Base-by-base conservation (phyloP, 1,139 yeast species). In the Candida tropicalis region DNA sequence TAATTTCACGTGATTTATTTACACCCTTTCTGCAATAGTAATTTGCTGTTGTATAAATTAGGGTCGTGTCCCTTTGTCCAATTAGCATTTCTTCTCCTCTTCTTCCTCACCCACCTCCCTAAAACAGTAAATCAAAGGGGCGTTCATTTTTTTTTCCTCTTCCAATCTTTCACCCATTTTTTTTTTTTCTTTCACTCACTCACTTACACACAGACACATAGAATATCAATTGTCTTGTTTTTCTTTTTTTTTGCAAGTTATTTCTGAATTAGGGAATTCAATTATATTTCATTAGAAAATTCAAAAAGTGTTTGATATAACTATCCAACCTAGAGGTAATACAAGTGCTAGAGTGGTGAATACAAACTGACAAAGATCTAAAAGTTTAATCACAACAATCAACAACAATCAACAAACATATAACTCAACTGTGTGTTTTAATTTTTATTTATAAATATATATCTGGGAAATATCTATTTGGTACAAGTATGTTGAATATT, bases 101-200 rank as follows among this genome's bases (percentile, higher is more conserved):
- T 20, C n/a, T n/a, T n/a, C n/a, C n/a, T n/a, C n/a, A 11, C 25
- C 22, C 31, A 10, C 15, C 38, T 35, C 32, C 39, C 39, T 20
- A 37, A 37, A 37, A 37, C 22, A 29, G 39, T 20, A 37, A 37
- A 37, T 28, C 25, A 37, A 37, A 37, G 39, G 39, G 39, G 39
- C 39, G 39, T 37, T 37, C 22, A 28, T 8, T 16, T 26, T 37
- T 37, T 37, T 37, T 37, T 28, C 39, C 39, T 37, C 34, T 37
- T 37, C 39, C 39, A 37, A 37, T 28, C 39, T 37, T 37, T 28
- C 23, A 28, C 24, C 32, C 35, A 31, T 7, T 11, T 25, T 18
- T 13, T 23, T 23, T 23, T 20, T 22, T 22, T 26, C n/a, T 26
- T 35, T 35, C n/a, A n/a, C n/a, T n/a, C n/a, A n/a, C n/a, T n/a